phyloP scores from a whole-genome alignment of 2,329 filamentous ascomycete species.

The Ophiostoma sp. region DNA sequence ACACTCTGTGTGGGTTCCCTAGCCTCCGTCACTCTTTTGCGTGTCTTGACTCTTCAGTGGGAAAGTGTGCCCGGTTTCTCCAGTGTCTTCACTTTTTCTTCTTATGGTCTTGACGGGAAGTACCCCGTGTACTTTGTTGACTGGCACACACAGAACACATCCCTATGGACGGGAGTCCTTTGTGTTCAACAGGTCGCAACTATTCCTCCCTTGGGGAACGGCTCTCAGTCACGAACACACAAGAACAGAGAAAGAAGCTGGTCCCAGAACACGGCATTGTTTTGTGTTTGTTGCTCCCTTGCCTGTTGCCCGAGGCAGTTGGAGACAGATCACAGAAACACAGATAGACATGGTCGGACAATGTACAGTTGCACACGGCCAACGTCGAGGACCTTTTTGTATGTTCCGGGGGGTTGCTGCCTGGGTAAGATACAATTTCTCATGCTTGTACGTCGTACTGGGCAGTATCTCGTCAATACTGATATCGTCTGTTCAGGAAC shows the following conservation, averaged over 20 bases:
- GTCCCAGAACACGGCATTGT: neutral
- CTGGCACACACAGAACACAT: neutral
- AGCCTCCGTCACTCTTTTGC: neutral
- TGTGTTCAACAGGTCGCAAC: neutral
- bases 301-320: slow-evolving; percentile 9
- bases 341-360: neutral
- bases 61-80: neutral
- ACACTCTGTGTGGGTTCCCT: slow-evolving; percentile 15
- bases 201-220: too few relatives aligned
- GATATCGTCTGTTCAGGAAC: neutral
- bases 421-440: too few relatives aligned
- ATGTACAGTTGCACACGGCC: neutral
- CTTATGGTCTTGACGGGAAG: neutral
- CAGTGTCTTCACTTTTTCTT: neutral
- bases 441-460: neutral
- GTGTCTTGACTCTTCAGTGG: neutral
- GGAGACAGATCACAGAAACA: neutral
- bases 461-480: neutral
- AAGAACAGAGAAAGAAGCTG: neutral
- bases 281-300: slow-evolving; percentile 7
- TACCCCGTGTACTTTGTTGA: slow-evolving; percentile 4
- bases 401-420: neutral
- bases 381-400: neutral
- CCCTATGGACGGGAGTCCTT: neutral
- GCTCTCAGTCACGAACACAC: too few relatives aligned